These are phyloP conservation scores for Talaromyces sp. DNA, from an alignment of 2,329 filamentous ascomycete genomes.

Conservation along the genomic window DNA sequence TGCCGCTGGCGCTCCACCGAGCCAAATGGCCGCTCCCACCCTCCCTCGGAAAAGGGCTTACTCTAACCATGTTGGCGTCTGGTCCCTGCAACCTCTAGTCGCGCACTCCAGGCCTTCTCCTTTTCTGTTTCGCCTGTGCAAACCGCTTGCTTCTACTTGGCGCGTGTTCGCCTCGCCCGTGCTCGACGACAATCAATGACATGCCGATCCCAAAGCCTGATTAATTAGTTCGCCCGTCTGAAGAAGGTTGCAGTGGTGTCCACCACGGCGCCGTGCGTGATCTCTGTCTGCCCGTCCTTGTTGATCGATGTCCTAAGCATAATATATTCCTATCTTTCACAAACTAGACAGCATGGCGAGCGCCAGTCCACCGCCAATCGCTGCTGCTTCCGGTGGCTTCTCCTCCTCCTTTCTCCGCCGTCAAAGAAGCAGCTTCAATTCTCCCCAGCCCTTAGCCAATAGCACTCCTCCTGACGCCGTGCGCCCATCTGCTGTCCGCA, in stretches of 20 bases:
- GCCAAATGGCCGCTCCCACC: background rate
- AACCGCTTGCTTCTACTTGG: slow-evolving; percentile 3
- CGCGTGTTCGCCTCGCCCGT: slow-evolving; percentile 9
- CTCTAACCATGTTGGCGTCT: background rate
- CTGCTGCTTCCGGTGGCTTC: slow-evolving; percentile 13
- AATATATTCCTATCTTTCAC: background rate
- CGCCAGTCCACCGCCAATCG: slow-evolving; percentile 13
- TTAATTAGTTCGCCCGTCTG: slow-evolving; percentile 5
- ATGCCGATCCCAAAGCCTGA: slow-evolving; percentile 3
- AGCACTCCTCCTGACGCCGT: slow-evolving; percentile 4
- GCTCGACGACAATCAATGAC: slow-evolving; percentile 3
- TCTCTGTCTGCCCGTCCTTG: background rate
- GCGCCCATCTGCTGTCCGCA: slow-evolving; percentile 40
- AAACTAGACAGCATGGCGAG: slow-evolving; percentile 1
- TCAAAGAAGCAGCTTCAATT: slow-evolving; percentile 9
- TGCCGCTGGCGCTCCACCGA: background rate
- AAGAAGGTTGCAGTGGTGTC: slow-evolving; percentile 9
- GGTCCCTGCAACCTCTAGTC: background rate
- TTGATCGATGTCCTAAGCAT: background rate
- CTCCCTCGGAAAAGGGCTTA: background rate
- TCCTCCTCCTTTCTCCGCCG: slow-evolving; percentile 14
- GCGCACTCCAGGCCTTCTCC: background rate
- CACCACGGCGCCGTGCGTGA: background rate
- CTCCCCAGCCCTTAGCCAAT: slow-evolving; percentile 7
- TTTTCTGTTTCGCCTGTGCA: slow-evolving; percentile 1